Percentiles rank a stretch among this genome's conserved stretches.
phyloP scores from a whole-genome alignment of 331 rosid genomes.

The Quercus lobata region DNA sequence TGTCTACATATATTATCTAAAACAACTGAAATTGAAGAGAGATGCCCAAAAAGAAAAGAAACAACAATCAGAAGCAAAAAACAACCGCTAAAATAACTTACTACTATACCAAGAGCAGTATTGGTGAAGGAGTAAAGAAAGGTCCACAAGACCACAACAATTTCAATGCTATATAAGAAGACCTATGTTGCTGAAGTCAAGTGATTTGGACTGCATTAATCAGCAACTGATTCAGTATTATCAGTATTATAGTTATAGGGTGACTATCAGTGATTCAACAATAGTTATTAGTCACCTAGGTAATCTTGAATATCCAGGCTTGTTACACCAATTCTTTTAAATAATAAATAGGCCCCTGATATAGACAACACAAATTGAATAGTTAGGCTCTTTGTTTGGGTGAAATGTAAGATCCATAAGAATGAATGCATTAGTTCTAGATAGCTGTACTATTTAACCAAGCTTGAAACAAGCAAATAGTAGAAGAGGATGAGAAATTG shows the following conservation, averaged over 20 bases:
- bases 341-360: too few relatives aligned
- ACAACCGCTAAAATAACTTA: constrained; percentile 28
- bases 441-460: not conserved
- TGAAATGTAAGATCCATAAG: too few relatives aligned
- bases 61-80: not conserved
- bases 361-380: too few relatives aligned
- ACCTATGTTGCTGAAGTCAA: constrained; percentile 36
- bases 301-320: too few relatives aligned
- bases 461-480: not conserved
- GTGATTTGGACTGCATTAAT: constrained; percentile 56
- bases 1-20: not conserved
- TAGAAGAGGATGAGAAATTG: constrained; percentile 2
- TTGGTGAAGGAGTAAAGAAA: constrained; percentile 73
- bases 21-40: not conserved
- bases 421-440: too few relatives aligned
- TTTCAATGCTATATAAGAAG: constrained; percentile 40
- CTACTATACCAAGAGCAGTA: constrained; percentile 65
- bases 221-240: too few relatives aligned
- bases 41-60: not conserved
- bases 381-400: too few relatives aligned
- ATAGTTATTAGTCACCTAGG: too few relatives aligned
- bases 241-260: too few relatives aligned
- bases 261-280: too few relatives aligned
- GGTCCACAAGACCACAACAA: constrained; percentile 67
- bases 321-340: too few relatives aligned